Base-by-base conservation (phyloP, 257 asterid species). In the Verbena officinalis region DNA sequence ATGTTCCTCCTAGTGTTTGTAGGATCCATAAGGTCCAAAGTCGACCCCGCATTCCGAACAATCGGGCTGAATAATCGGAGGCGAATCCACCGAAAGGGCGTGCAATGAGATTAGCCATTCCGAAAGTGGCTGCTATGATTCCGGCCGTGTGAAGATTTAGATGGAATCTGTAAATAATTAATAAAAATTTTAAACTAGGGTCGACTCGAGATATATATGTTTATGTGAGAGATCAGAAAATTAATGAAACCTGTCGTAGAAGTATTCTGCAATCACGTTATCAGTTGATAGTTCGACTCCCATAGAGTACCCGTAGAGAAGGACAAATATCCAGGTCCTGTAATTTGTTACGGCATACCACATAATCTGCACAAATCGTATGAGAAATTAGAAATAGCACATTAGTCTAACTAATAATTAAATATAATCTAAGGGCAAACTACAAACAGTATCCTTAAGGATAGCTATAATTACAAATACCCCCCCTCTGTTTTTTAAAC, bases 241-340 rank as follows among this genome's bases (percentile, higher is more conserved):
- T 59, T 82, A 64, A 84, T 84, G 74, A 84, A 86, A 23, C 82
- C 95, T 0, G 95, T 87, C 7, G 82, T n/a, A n/a, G n/a, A n/a
- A n/a, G n/a, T n/a, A n/a, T n/a, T n/a, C n/a, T n/a, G n/a, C n/a
- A n/a, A n/a, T n/a, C n/a, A n/a, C n/a, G n/a, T n/a, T n/a, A n/a
- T n/a, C n/a, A n/a, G n/a, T n/a, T n/a, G n/a, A n/a, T n/a, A n/a
- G n/a, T n/a, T n/a, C n/a, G n/a, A n/a, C n/a, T n/a, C n/a, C n/a
- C n/a, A n/a, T n/a, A n/a, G n/a, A n/a, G n/a, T n/a, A n/a, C n/a
- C n/a, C n/a, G n/a, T n/a, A n/a, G n/a, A n/a, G n/a, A n/a, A n/a
- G 80, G 12, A 75, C 85, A 36, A 84, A 84, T 12, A 84, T 77
- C 95, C 95, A 87, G 1, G 95, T 87, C 23, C 95, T 73, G 73